These are phyloP conservation scores for Wallacemonas sp. DNA, from an alignment of 208 protist species.

Conservation along the genomic window DNA sequence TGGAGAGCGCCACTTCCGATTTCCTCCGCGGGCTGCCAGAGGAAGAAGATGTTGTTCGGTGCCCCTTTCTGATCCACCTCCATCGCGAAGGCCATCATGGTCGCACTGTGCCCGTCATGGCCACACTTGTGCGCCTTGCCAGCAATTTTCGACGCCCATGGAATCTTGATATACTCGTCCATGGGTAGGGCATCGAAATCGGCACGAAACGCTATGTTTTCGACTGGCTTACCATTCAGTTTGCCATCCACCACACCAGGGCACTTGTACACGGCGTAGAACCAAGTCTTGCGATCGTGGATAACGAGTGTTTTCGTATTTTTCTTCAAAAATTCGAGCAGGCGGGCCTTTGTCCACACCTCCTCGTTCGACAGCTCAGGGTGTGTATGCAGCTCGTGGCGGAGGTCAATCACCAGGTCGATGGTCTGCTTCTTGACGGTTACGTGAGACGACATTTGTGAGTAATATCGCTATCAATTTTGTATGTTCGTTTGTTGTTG, in stretches of 20 bases:
- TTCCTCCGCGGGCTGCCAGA: slow-evolving; percentile 48
- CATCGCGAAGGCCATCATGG: slow-evolving; percentile 41
- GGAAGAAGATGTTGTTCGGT: slow-evolving; percentile 41
- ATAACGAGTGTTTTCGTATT: slow-evolving; percentile 30
- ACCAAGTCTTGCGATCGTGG: slow-evolving; percentile 36
- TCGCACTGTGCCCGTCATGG: slow-evolving; percentile 43
- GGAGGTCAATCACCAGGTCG: slow-evolving; percentile 26
- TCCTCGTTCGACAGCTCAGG: slow-evolving; percentile 50
- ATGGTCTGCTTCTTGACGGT: slow-evolving; percentile 11
- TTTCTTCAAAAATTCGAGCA: slow-evolving; percentile 27
- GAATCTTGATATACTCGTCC: slow-evolving; percentile 34
- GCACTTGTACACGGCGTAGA: slow-evolving; percentile 37
- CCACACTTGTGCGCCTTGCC: slow-evolving; percentile 49
- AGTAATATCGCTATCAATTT: too few relatives aligned
- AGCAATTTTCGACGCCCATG: slow-evolving; percentile 35
- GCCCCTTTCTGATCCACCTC: slow-evolving; percentile 45
- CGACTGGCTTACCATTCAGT: slow-evolving; percentile 11
- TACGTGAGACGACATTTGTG: background rate
- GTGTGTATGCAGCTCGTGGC: slow-evolving; percentile 39
- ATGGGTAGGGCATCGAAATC: slow-evolving; percentile 50
- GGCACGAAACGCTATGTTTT: slow-evolving; percentile 39
- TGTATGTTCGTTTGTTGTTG: too few relatives aligned
- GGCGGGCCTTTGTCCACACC: slow-evolving; percentile 44
- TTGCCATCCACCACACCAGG: slow-evolving; percentile 6
- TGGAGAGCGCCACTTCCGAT: slow-evolving; percentile 31